Evolutionary conservation across 2,329 filamentous ascomycete genomes (phyloP).

Genomic region (Parastagonospora nodorum): DNA sequence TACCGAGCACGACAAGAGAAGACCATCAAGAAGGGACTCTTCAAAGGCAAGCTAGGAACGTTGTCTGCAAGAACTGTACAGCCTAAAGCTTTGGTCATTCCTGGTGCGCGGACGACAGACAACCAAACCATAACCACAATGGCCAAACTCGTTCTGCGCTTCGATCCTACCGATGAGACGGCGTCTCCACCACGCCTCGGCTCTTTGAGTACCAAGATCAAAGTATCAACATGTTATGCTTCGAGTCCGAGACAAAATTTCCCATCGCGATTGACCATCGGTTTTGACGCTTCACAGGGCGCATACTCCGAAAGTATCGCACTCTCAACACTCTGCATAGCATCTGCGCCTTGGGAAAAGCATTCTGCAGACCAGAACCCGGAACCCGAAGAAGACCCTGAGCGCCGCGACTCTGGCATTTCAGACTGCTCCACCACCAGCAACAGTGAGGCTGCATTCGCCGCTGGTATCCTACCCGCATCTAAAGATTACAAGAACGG

Average conservation of each 20-base stretch:
- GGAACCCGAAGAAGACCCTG: conserved; percentile 14
- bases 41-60: conserved; percentile 64
- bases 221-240: conserved; percentile 63
- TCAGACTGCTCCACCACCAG: conserved; percentile 40
- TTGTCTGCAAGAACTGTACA: conserved; percentile 63
- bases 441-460: conserved; percentile 21
- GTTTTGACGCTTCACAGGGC: conserved; percentile 56
- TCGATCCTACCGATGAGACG: conserved; percentile 60
- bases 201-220: conserved; percentile 60
- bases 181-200: conserved; percentile 60
- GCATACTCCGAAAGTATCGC: conserved; percentile 58
- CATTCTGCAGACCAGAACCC: conserved; percentile 47
- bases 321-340: conserved; percentile 62
- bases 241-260: conserved; percentile 56
- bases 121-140: conserved; percentile 57
- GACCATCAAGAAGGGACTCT: conserved; percentile 62
- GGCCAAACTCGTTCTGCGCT: conserved; percentile 62
- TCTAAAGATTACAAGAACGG: conserved; percentile 51
- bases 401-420: conserved; percentile 50
- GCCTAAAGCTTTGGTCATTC: conserved; percentile 61
- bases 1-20: conserved; percentile 64
- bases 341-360: conserved; percentile 61
- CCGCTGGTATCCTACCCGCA: conserved; percentile 38
- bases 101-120: conserved; percentile 45
- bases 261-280: conserved; percentile 51